phyloP scores from a whole-genome alignment of 306 rosid genomes.

The Casuarina cunninghamiana region DNA sequence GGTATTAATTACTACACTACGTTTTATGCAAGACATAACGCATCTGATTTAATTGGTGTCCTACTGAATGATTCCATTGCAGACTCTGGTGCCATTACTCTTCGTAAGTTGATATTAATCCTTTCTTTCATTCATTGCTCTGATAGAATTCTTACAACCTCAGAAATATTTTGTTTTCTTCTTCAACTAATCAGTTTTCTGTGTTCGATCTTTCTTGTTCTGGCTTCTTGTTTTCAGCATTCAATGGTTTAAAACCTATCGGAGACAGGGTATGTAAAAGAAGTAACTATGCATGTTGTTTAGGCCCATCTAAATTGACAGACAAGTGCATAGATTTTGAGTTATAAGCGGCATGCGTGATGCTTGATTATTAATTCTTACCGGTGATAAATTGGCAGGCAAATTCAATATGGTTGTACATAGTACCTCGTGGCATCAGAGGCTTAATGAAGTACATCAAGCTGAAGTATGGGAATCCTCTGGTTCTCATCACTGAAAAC shows the following conservation, averaged over 20 bases:
- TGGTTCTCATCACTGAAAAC: conserved; percentile 79
- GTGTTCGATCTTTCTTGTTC: neutral
- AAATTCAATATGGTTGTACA: conserved; percentile 75
- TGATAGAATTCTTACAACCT: neutral
- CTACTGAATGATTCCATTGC: conserved; percentile 50
- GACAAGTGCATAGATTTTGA: too few relatives aligned
- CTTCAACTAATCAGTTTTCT: neutral
- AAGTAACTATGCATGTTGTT: neutral
- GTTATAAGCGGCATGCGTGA: too few relatives aligned
- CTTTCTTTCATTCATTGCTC: neutral
- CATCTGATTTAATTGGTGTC: conserved; percentile 20
- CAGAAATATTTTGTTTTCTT: neutral
- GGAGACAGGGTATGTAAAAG: conserved; percentile 60
- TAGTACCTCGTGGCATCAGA: conserved; percentile 82
- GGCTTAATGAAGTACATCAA: conserved; percentile 67
- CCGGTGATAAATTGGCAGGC: conserved; percentile 47
- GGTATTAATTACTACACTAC: conserved; percentile 98
- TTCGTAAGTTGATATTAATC: conserved; percentile 58
- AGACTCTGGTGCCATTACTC: conserved; percentile 68
- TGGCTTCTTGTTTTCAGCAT: conserved; percentile 52
- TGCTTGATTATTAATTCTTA: neutral
- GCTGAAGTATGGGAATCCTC: conserved; percentile 74
- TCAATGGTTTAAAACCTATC: conserved; percentile 58
- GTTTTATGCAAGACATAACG: conserved; percentile 48
- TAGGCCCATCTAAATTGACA: too few relatives aligned